Evolutionary conservation across 2,329 filamentous ascomycete genomes (phyloP), one percentile per base, ranked within the genome.

Genomic region (Sporothrix brunneoviolacea): DNA sequence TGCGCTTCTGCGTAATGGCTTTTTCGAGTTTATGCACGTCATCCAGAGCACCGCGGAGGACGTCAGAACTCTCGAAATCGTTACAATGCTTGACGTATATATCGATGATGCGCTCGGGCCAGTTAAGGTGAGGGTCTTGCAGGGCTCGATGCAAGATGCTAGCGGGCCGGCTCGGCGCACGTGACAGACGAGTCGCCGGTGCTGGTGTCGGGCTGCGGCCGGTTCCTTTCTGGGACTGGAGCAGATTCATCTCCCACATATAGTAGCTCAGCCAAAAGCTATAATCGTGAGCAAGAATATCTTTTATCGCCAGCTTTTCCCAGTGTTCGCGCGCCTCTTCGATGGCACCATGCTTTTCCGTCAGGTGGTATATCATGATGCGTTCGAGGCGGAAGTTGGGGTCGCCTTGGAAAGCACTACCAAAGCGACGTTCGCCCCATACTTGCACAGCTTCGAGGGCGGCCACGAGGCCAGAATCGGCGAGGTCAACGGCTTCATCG

Each of bases 201-300:
- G 68, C 69, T 5, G 76, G 75, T 0, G 74, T 77, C 1, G 75
- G 72, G 53, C 78, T 79, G 52, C 76, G 70, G 32, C 70, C 68
- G 50, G 74, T 77, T 49, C 75, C 72, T 52, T 65, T 69, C 5
- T 73, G 72, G 2, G 71, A 68, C 21, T 61, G 55, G 56, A 78
- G 80, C 4, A 80, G 61, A 52, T 86, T 76, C 75, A 97, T 84
- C 68, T 97, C 93, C 86, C 90, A 97, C 48, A 84, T 75, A 67
- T 96, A 96, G 67, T 89, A 96, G 38, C 84, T 82, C 50, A 91
- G 76, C 93, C 93, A 98, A 65, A 97, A 97, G 60, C 95, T 89
- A 62, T 91, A 90, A 59, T 83, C 91, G 59, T 89, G 80, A 27
- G 83, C 82, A 50, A 89, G 70, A 4, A 81, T 81, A 16, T 77